phyloP scores from a whole-genome alignment of 805 yeast species.

The Suhomyces faveliae region DNA sequence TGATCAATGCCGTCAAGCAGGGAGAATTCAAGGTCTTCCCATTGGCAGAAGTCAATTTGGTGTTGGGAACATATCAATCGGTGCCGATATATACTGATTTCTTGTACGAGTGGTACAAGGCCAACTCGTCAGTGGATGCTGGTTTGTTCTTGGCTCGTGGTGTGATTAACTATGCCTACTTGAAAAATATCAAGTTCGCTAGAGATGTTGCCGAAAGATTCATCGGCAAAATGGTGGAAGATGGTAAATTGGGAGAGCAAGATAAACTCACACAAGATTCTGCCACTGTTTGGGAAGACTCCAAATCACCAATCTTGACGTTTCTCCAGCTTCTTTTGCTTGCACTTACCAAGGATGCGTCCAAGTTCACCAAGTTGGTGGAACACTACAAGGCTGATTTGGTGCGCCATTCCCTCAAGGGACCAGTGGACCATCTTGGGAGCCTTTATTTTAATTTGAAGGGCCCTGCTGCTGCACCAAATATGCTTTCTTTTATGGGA shows the following conservation, averaged over 20 bases:
- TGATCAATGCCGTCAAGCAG: conserved; percentile 41
- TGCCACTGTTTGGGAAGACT: conserved; percentile 33
- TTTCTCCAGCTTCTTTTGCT: conserved; percentile 66
- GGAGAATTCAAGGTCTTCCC: conserved; percentile 40
- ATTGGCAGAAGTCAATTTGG: conserved; percentile 71
- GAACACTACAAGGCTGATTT: conserved; percentile 46
- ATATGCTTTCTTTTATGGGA: conserved; percentile 65
- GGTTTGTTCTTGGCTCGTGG: conserved; percentile 51
- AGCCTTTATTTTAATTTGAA: conserved; percentile 49
- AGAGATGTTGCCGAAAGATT: conserved; percentile 28
- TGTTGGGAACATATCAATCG: conserved; percentile 62
- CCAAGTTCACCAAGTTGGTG: conserved; percentile 51
- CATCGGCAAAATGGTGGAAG: conserved; percentile 8
- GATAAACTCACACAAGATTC: conserved; percentile 24
- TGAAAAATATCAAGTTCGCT: conserved; percentile 65
- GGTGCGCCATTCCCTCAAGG: conserved; percentile 33
- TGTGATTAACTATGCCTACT: conserved; percentile 69
- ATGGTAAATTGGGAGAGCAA: conserved; percentile 10
- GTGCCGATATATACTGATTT: conserved; percentile 42
- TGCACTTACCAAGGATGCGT: conserved; percentile 52
- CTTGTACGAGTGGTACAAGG: conserved; percentile 42
- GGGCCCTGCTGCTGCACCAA: conserved; percentile 12
- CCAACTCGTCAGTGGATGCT: conserved; percentile 26
- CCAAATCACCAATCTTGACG: conserved; percentile 50
- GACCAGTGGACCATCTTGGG: conserved; percentile 58